Base-by-base conservation (phyloP, 169 alveolate species). In the Neospora caninum region DNA sequence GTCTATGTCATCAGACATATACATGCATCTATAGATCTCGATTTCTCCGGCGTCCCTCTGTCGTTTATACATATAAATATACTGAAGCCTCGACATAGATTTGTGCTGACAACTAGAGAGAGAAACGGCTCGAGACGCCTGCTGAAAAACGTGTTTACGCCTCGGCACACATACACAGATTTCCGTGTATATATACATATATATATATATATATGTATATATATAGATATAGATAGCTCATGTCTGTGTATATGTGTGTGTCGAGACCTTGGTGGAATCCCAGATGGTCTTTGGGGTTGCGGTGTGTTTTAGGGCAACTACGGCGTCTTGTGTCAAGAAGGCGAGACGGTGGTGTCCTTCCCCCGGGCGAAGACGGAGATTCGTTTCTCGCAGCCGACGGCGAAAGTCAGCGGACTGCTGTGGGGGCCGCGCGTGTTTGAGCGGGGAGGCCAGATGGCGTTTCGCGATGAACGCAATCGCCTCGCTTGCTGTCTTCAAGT, bases 351-450 rank as follows among this genome's bases (percentile, higher is more conserved):
- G 43, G 86, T 78, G 27, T 10, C 13, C 43, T 78, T 78, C n/a
- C 49, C 45, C 1, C 39, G 31, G 4, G 42, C 18, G 18, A 22
- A 64, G 31, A 36, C 86, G 20, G 45, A 78, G 20, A 78, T 82
- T 49, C 53, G 64, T 16, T 82, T 39, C 25, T 42, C 67, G 0
- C 67, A 41, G 41, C 69, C 89, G 53, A 22, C 64, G n/a, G 89
- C 89, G 64, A 38, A 82, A 67, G 38, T 82, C 69, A 41, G 41
- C 38, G 89, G 89, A 0, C 64, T 82, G 34, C 38, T 82, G 67
- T 82, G 89, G 89, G 89, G 89, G 25, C n/a, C 20, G 20, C n/a
- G 89, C 2, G 41, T 38, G 38, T 82, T 82, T 67, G 64, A 82
- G 25, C 39, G 89, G 89, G 64, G 67, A 0, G 89, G 89, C 64